Conservation (phyloP, 306 rosid species). For the Mimosa bimucronata region DNA sequence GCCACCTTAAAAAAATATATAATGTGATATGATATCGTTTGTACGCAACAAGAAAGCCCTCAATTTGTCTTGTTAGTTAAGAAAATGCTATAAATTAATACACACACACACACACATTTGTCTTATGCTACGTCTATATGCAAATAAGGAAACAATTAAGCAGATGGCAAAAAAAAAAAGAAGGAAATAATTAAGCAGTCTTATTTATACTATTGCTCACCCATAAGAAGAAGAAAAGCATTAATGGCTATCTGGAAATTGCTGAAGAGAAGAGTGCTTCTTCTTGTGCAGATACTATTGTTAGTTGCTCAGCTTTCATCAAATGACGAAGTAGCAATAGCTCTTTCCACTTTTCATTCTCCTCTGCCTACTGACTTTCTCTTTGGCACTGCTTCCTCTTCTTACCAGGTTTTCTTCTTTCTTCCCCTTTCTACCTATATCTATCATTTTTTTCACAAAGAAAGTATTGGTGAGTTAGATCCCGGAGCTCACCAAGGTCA, state of each 20-base stretch:
- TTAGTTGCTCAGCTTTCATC: conserved; percentile 8
- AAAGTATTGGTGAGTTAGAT: too few species aligned
- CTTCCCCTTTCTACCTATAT: background rate
- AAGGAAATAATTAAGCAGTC: too few species aligned
- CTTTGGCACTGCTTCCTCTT: conserved; percentile 76
- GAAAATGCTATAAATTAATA: background rate
- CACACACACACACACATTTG: too few species aligned
- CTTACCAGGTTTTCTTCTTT: conserved; percentile 59
- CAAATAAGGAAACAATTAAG: too few species aligned
- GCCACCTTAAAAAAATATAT: background rate
- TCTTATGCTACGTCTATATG: too few species aligned
- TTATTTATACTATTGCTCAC: background rate
- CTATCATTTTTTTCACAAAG: too few species aligned
- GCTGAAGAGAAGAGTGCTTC: background rate
- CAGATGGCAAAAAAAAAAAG: too few species aligned
- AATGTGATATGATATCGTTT: background rate
- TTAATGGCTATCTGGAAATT: background rate
- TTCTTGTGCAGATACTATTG: background rate
- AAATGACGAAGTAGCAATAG: background rate
- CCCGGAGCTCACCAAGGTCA: too few species aligned
- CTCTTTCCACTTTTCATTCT: conserved; percentile 8
- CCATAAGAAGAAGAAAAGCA: background rate
- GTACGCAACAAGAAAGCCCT: background rate
- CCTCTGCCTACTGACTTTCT: conserved; percentile 49
- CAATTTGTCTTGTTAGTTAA: background rate